These are phyloP conservation scores for Eremochloa ophiuroides DNA, from an alignment of 176 grass and related monocot genomes.

Conservation along the genomic window DNA sequence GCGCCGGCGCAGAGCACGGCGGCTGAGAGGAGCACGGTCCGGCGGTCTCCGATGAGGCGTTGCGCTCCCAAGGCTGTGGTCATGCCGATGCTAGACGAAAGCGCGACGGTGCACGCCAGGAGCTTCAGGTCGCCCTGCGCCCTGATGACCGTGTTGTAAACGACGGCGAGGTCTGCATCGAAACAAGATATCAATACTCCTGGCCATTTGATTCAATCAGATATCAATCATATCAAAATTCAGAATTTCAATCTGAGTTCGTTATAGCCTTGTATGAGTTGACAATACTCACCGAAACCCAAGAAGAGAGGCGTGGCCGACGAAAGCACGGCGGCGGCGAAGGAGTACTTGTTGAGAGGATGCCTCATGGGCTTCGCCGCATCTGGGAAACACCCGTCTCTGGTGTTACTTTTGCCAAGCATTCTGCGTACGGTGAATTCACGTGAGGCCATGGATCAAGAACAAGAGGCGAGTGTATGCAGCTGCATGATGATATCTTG, in stretches of 20 bases:
- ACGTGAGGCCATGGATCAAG: slow-evolving; percentile 6
- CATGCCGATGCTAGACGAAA: slow-evolving; percentile 16
- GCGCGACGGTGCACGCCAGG: slow-evolving; percentile 16
- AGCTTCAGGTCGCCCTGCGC: slow-evolving; percentile 30
- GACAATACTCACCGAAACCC: slow-evolving; percentile 24
- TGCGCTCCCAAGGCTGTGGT: neutral
- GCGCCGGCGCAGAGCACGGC: slow-evolving; percentile 23
- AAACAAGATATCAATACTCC: no score
- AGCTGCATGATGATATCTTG: neutral
- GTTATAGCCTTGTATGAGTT: neutral
- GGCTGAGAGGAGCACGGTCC: slow-evolving; percentile 17
- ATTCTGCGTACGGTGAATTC: neutral
- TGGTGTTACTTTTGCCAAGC: neutral
- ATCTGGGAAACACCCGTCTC: neutral
- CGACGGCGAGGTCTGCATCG: slow-evolving; percentile 41
- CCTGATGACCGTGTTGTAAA: slow-evolving; percentile 23
- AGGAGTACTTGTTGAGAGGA: neutral
- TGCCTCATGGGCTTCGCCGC: slow-evolving; percentile 17
- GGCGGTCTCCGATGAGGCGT: slow-evolving; percentile 22
- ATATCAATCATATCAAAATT: neutral
- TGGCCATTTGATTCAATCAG: neutral
- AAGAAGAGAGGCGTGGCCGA: slow-evolving; percentile 35
- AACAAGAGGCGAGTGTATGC: neutral
- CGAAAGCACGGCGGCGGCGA: neutral
- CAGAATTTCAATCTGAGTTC: neutral